Evolutionary conservation across 2,329 filamentous ascomycete genomes (phyloP), one percentile per base, ranked within the genome.

Genomic region (Exophiala sideris): DNA sequence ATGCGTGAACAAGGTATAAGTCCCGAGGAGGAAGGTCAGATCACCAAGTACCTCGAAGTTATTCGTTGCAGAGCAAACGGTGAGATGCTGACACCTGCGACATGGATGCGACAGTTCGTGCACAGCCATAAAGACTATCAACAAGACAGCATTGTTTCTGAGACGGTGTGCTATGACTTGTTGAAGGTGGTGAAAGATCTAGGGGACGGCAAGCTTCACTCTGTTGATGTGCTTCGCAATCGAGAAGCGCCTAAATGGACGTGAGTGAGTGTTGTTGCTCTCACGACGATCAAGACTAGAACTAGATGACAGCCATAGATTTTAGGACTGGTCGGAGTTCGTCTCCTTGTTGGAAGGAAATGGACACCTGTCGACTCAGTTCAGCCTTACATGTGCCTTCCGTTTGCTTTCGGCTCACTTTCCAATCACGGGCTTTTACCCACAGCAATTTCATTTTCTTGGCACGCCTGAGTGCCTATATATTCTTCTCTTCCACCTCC

Each of bases 51-150:
- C 68, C 81, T 97, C 6, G 84, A 88, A 51, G 77, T 97, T 46
- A 95, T 97, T 66, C 81, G 88, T 52, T 86, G 86, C 70, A 81
- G 92, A 14, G 91, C 92, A 0, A 87, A 88, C 63, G 92, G 92
- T 24, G 84, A 84, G 64, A 81, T 96, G 32, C 92, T 88, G 83
- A 97, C 92, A 1, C 85, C 90, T 1, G 89, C 92, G 4, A 87
- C 85, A 66, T 97, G 92, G 92, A 94, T 96, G 59, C 79, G 92
- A 48, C 82, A 91, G 63, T 95, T 91, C 71, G 88, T 97, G 4
- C 78, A 79, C 29, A 75, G 73, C 1, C 92, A 97, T 69, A 79
- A 82, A 9, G 79, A 74, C 10, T 97, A 97, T 70, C 76, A 83
- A 65, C 78, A 81, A 58, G 91, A 97, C 69, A 96, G 91, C 62